A percentile compares a stretch with the other conserved stretches of the same genome.
Conservation (phyloP, 2,329 filamentous ascomycete genomes). For the Fusarium dimerum region DNA sequence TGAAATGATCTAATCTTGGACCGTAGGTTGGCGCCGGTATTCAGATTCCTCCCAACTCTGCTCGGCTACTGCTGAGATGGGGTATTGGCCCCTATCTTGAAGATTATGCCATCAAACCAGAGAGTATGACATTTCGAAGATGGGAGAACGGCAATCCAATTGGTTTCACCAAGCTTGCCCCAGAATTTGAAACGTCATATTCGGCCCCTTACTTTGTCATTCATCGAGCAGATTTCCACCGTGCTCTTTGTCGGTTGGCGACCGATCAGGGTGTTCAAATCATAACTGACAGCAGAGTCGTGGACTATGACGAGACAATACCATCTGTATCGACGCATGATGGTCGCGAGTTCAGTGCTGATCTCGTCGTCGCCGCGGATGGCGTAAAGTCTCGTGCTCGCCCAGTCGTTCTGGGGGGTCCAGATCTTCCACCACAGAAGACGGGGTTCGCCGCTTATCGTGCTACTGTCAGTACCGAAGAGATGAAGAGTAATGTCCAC, state of each 20-base stretch:
- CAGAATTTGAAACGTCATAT: not conserved
- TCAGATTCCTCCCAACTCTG: not conserved
- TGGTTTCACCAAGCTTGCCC: not conserved
- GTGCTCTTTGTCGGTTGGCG: slow-evolving; percentile 29
- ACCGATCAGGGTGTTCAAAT: slow-evolving; percentile 30
- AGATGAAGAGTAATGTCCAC: slow-evolving; percentile 38
- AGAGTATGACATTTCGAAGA: not conserved
- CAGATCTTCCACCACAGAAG: slow-evolving; percentile 3
- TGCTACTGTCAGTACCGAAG: slow-evolving; percentile 39
- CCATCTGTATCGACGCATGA: slow-evolving; percentile 24
- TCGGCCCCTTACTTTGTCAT: slow-evolving; percentile 35
- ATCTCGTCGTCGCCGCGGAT: slow-evolving; percentile 40
- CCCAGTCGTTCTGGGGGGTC: not conserved
- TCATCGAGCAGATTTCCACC: slow-evolving; percentile 40
- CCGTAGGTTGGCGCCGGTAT: not conserved
- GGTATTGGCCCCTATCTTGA: not conserved
- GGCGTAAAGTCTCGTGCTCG: slow-evolving; percentile 25
- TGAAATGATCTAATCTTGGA: not conserved
- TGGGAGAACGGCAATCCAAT: not conserved
- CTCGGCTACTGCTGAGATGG: not conserved
- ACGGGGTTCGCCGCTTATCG: slow-evolving; percentile 45
- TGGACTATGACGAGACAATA: slow-evolving; percentile 19
- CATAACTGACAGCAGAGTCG: slow-evolving; percentile 26
- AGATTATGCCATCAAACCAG: not conserved
- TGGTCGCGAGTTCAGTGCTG: slow-evolving; percentile 25